Conservation (phyloP, 1,139 yeast species). For the Kazachstania sp. region DNA sequence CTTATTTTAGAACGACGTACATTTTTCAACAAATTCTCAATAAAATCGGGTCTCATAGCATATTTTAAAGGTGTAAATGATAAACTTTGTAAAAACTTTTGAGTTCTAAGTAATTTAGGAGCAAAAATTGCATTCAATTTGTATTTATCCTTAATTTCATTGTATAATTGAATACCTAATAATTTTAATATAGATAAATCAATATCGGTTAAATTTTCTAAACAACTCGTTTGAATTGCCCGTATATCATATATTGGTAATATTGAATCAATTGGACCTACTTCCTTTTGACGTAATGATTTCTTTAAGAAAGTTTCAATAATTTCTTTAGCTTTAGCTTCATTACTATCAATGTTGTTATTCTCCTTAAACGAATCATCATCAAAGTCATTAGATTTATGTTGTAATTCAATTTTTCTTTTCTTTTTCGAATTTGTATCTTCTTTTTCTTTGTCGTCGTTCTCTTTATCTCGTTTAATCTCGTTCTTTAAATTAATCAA, state of each 20-base stretch:
- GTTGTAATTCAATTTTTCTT: too few species aligned
- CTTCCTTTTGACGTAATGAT: slow-evolving; percentile 1
- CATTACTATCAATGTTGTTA: neutral
- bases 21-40: slow-evolving; percentile 25
- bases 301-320: slow-evolving; percentile 5
- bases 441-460: neutral
- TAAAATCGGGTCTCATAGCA: slow-evolving; percentile 29
- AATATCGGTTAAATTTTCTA: slow-evolving; percentile 35
- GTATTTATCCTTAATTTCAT: slow-evolving; percentile 34
- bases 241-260: slow-evolving; percentile 30
- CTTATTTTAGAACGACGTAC: slow-evolving; percentile 18
- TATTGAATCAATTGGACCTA: slow-evolving; percentile 13
- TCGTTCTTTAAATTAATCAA: neutral
- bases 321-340: slow-evolving; percentile 9
- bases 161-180: slow-evolving; percentile 38
- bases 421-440: too few species aligned
- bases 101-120: slow-evolving; percentile 73
- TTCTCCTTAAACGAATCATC: neutral
- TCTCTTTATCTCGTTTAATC: neutral
- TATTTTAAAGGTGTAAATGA: slow-evolving; percentile 28
- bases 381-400: too few species aligned
- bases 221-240: slow-evolving; percentile 61
- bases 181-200: slow-evolving; percentile 32
- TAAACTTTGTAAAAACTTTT: slow-evolving; percentile 55
- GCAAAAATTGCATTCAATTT: slow-evolving; percentile 50